Evolutionary conservation across 2,329 filamentous ascomycete species (phyloP).

Genomic region (Sarocladiaceae sp.): DNA sequence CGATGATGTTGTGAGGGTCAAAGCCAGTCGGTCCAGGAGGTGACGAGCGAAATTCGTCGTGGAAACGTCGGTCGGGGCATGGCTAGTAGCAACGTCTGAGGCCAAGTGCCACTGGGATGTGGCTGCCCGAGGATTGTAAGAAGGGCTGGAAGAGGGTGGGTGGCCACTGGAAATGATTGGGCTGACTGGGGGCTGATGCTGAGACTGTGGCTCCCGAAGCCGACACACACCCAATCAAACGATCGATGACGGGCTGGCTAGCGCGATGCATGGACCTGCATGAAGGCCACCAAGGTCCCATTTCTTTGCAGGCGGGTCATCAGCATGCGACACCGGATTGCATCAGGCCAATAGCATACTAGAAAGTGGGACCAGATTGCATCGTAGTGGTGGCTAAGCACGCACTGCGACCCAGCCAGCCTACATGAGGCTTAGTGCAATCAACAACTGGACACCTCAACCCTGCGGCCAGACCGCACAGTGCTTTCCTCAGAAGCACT

Average conservation of each 20-base stretch:
- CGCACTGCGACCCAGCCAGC: no score
- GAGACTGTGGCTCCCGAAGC: background rate
- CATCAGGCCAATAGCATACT: background rate
- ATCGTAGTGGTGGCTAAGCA: no score
- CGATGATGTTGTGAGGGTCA: background rate
- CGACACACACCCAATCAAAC: background rate
- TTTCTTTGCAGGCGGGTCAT: constrained; percentile 6
- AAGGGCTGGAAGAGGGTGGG: constrained; percentile 1
- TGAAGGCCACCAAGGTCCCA: no score
- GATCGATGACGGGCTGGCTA: no score
- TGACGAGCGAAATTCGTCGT: constrained; percentile 1
- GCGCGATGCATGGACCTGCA: no score
- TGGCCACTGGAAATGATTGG: background rate
- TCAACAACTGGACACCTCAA: no score
- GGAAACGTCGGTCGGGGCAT: background rate
- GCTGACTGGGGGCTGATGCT: background rate
- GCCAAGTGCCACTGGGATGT: background rate
- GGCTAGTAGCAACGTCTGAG: constrained; percentile 8
- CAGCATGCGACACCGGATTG: background rate
- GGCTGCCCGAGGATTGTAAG: constrained; percentile 9
- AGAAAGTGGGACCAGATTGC: background rate
- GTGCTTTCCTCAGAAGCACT: no score
- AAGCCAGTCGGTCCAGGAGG: background rate
- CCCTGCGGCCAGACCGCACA: no score
- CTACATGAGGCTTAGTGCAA: no score